A percentile compares a stretch with the other conserved stretches of the same genome.
phyloP scores from a whole-genome alignment of 495 filamentous ascomycete species.

The Aspergillus baeticus region DNA sequence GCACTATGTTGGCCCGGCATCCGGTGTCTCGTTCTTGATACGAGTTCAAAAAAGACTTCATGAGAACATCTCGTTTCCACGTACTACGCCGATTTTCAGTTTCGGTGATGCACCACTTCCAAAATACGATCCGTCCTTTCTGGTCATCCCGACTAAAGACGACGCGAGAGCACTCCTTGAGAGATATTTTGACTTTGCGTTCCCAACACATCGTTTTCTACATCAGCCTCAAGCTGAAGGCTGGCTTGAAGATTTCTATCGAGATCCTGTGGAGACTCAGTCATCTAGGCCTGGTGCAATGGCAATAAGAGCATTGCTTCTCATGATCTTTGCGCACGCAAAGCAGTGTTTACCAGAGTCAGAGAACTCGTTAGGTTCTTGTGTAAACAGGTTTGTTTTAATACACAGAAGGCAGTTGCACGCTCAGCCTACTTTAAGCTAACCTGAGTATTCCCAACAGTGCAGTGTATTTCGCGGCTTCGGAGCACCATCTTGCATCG shows the following conservation, averaged over 20 bases:
- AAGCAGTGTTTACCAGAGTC: slow-evolving; percentile 18
- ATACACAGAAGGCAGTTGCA: background rate
- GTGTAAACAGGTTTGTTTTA: slow-evolving; percentile 15
- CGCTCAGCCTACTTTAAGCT: background rate
- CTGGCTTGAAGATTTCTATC: slow-evolving; percentile 24
- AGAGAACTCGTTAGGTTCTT: background rate
- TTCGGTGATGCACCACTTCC: slow-evolving; percentile 32
- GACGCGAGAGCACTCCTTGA: slow-evolving; percentile 23
- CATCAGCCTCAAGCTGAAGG: slow-evolving; percentile 21
- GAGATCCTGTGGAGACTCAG: slow-evolving; percentile 4
- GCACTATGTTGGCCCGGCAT: slow-evolving; percentile 35
- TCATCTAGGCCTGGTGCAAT: slow-evolving; percentile 4
- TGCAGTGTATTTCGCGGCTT: slow-evolving; percentile 24
- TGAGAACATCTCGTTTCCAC: slow-evolving; percentile 21
- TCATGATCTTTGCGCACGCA: slow-evolving; percentile 26
- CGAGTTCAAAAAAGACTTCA: slow-evolving; percentile 30
- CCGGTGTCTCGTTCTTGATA: slow-evolving; percentile 33
- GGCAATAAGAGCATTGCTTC: slow-evolving; percentile 20
- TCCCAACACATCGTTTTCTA: slow-evolving; percentile 36
- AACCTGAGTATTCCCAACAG: slow-evolving; percentile 8
- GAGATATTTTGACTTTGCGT: slow-evolving; percentile 36
- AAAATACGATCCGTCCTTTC: slow-evolving; percentile 21
- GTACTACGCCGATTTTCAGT: slow-evolving; percentile 26
- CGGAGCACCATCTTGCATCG: slow-evolving; percentile 22
- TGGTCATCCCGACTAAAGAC: slow-evolving; percentile 23